These are phyloP conservation scores for Fusarium humuli DNA, from an alignment of 2,329 filamentous ascomycete genomes.

Conservation along the genomic window DNA sequence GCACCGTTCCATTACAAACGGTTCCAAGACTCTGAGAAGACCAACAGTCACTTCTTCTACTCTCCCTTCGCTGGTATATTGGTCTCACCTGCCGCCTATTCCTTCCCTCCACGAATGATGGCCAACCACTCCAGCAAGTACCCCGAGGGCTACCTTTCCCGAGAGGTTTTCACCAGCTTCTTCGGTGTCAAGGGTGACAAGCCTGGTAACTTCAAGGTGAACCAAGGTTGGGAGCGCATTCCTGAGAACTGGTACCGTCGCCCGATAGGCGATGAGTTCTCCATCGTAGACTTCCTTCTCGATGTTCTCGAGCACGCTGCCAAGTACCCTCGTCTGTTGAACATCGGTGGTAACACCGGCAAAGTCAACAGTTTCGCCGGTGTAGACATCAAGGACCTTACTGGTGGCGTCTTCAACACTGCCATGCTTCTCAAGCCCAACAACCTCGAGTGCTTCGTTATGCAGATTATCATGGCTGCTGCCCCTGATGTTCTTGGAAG, in stretches of 20 bases:
- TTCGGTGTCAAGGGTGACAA: conserved; percentile 9
- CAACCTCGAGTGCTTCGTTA: conserved; percentile 57
- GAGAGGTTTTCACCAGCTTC: conserved; percentile 9
- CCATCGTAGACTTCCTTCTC: not conserved
- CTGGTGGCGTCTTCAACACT: conserved; percentile 58
- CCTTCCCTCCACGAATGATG: conserved; percentile 18
- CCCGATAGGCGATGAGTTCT: not conserved
- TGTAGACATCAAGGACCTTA: conserved; percentile 43
- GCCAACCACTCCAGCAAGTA: conserved; percentile 12
- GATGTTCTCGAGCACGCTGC: conserved; percentile 4
- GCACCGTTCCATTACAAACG: conserved; percentile 49
- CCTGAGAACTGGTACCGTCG: conserved; percentile 17
- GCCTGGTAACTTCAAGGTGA: conserved; percentile 17
- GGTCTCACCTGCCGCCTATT: conserved; percentile 9
- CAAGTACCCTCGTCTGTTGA: conserved; percentile 8
- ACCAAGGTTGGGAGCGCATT: conserved; percentile 15
- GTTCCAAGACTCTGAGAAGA: conserved; percentile 52
- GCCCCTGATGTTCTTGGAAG: conserved; percentile 12
- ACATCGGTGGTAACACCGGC: conserved; percentile 3
- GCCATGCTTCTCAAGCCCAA: conserved; percentile 57
- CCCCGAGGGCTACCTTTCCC: conserved; percentile 7
- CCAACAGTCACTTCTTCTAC: conserved; percentile 14
- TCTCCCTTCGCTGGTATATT: not conserved
- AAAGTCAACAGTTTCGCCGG: conserved; percentile 3
- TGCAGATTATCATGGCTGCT: conserved; percentile 48